Evolutionary conservation across 2,329 filamentous ascomycete genomes (phyloP).

Genomic region (Scedosporium aurantiacum): DNA sequence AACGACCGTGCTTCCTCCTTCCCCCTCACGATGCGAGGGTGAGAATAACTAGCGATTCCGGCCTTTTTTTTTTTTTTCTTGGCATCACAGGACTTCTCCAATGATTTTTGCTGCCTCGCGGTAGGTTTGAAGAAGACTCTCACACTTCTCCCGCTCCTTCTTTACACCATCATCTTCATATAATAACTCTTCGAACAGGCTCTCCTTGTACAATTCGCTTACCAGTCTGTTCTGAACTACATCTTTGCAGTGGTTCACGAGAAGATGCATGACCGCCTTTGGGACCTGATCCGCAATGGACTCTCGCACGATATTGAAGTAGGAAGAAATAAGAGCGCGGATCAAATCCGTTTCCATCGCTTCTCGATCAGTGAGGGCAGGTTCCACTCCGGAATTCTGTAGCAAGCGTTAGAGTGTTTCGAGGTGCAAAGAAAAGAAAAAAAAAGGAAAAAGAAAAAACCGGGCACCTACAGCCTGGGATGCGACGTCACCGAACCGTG

Average conservation of each 20-base stretch:
- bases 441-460: no score
- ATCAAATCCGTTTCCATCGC: conserved; percentile 97
- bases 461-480: conserved; percentile 46
- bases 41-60: not conserved
- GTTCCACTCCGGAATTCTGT: conserved; percentile 56
- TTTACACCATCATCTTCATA: conserved; percentile 98
- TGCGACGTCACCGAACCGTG: conserved; percentile 22
- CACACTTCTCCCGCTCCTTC: conserved; percentile 96
- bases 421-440: no score
- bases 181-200: conserved; percentile 79
- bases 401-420: conserved; percentile 13
- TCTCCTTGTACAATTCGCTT: conserved; percentile 88
- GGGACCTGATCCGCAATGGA: conserved; percentile 98
- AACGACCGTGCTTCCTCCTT: no score
- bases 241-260: conserved; percentile 97
- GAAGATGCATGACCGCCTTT: conserved; percentile 96
- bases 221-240: conserved; percentile 95
- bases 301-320: conserved; percentile 98
- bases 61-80: not conserved
- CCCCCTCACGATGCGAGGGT: not conserved
- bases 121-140: conserved; percentile 89
- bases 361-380: conserved; percentile 87
- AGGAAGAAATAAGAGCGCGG: conserved; percentile 88
- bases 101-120: conserved; percentile 97
- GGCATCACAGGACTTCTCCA: conserved; percentile 74